Base-by-base conservation (phyloP, 805 yeast species). In the Wickerhamiella siamensis region DNA sequence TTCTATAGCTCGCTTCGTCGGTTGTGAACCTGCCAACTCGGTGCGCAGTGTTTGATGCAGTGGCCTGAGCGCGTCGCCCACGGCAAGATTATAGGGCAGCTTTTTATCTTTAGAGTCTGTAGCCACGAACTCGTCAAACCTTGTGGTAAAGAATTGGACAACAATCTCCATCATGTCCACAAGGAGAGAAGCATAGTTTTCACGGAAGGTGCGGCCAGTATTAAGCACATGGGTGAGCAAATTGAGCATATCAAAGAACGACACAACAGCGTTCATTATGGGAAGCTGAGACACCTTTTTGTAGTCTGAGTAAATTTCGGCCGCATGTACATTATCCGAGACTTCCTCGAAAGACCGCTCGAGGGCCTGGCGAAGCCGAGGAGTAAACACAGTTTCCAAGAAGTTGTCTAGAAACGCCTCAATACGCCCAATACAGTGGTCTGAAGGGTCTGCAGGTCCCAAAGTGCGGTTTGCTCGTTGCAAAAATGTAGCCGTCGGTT, bases 401-500 rank as follows among this genome's bases (percentile, higher is more conserved):
- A 79, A 80, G 3, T 67, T 66, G 22, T 69, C 67, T 56, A 83
- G 75, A 55, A 83, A 57, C 17, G 79, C 5, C 52, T 52, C 18
- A 66, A 43, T 5, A 69, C 66, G n/a, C 15, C 58, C 54, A 15
- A 50, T 49, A 2, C 50, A 46, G 18, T 52, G 45, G 35, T 54
- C 46, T 18, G 29, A 24, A 15, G 31, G 14, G 16, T 24, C 5
- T 16, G 33, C 33, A 5, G 33, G 33, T 6, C 33, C 33, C 9
- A 71, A 57, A 4, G 69, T 52, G 2, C 66, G 51, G 9, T 67
- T 62, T 1, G 81, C 63, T 1, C 82, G 76, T 36, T 81, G 77
- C 20, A 75, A 65, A 53, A 83, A 83, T 10, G 75, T 61, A 38
- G 83, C 66, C 31, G 83, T 74, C 31, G 82, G 77, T 43, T 81